phyloP scores from a whole-genome alignment of 495 filamentous ascomycete species.

The Massariosphaeria phaeospora region DNA sequence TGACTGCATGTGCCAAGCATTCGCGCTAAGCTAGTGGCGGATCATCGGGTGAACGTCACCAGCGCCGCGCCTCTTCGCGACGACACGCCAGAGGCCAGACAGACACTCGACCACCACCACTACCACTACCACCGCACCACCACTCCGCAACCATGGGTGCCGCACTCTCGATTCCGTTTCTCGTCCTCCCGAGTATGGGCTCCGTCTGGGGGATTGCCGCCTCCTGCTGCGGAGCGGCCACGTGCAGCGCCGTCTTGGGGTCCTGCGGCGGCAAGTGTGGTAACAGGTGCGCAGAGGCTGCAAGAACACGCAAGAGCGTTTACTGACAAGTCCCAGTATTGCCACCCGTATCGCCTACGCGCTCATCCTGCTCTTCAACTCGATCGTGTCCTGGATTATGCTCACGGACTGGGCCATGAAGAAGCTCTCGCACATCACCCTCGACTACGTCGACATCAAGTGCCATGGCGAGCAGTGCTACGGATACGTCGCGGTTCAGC shows the following conservation, averaged over 20 bases:
- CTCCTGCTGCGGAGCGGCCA: slow-evolving; percentile 92
- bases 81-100: too few relatives aligned
- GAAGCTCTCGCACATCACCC: slow-evolving; percentile 81
- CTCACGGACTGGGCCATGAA: slow-evolving; percentile 98
- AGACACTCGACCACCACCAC: slow-evolving; percentile 10
- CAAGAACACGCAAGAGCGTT: neutral
- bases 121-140: slow-evolving; percentile 27
- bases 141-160: slow-evolving; percentile 85
- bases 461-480: slow-evolving; percentile 89
- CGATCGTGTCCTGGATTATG: slow-evolving; percentile 96
- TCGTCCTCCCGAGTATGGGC: slow-evolving; percentile 80
- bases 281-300: slow-evolving; percentile 64
- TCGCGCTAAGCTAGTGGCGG: too few relatives aligned
- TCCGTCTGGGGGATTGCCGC: slow-evolving; percentile 73
- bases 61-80: neutral
- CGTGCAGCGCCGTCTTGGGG: slow-evolving; percentile 89
- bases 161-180: slow-evolving; percentile 78
- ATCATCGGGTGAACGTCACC: slow-evolving; percentile 1
- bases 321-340: slow-evolving; percentile 55
- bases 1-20: too few relatives aligned
- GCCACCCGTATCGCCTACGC: slow-evolving; percentile 97
- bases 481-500: slow-evolving; percentile 92
- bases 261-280: slow-evolving; percentile 94
- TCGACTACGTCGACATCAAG: slow-evolving; percentile 91
- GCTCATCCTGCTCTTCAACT: slow-evolving; percentile 91